Evolutionary conservation across 257 asterid genomes (phyloP).

Genomic region (Leonotis leonurus): DNA sequence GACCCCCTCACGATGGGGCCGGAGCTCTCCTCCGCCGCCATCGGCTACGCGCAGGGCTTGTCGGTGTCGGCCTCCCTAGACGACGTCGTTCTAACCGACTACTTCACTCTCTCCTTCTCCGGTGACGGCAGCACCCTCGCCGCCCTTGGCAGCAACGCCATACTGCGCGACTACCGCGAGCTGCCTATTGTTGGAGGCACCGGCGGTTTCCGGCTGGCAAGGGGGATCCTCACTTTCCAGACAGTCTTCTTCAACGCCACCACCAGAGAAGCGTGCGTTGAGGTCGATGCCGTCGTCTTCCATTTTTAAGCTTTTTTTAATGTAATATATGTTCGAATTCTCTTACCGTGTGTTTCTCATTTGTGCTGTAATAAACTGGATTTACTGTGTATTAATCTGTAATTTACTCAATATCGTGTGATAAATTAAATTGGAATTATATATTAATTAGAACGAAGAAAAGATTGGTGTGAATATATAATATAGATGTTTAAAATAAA

Average conservation of each 20-base stretch:
- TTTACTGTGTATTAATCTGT: too few species aligned
- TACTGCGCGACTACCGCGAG: conserved; percentile 6
- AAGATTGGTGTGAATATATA: too few species aligned
- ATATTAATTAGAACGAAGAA: too few species aligned
- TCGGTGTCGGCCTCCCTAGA: background rate
- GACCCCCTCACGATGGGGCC: background rate
- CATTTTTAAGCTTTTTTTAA: too few species aligned
- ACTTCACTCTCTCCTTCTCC: background rate
- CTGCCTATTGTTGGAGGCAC: conserved; percentile 10
- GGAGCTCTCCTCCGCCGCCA: background rate
- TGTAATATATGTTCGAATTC: too few species aligned
- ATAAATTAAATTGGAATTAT: too few species aligned
- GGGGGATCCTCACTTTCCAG: background rate
- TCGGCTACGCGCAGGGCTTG: conserved; percentile 2
- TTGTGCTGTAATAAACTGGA: too few species aligned
- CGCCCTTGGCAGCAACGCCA: background rate
- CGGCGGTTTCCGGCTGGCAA: background rate
- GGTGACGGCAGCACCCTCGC: conserved; percentile 3
- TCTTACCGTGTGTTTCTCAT: too few species aligned
- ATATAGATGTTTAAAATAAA: too few species aligned
- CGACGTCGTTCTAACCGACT: background rate
- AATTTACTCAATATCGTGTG: too few species aligned
- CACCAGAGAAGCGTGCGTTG: background rate
- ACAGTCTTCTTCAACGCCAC: background rate
- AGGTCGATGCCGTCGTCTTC: background rate